Conservation (phyloP, 2,329 filamentous ascomycete species). For the Neopestalotiopsis clavispora region DNA sequence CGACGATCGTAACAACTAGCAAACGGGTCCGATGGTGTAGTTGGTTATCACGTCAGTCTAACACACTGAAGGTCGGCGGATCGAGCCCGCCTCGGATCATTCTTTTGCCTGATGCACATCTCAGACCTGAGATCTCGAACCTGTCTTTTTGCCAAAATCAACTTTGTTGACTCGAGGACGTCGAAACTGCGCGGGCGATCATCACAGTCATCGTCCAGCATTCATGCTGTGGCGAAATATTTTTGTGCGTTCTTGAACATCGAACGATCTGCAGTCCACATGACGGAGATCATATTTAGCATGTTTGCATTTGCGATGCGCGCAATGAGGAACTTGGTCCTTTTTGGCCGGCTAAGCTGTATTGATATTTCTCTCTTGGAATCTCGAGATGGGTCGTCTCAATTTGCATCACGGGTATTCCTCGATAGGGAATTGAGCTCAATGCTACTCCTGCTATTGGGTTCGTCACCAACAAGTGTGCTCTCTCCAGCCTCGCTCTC, state of each 20-base stretch:
- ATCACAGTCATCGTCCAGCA: not conserved
- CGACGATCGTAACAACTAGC: not conserved
- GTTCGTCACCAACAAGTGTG: not conserved
- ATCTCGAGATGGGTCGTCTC: not conserved
- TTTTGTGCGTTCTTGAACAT: not conserved
- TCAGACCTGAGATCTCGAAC: not conserved
- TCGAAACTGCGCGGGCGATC: not conserved
- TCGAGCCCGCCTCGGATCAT: slow-evolving; percentile 16
- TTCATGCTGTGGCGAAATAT: not conserved
- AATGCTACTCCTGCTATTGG: not conserved
- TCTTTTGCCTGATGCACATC: not conserved
- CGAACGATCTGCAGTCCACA: not conserved
- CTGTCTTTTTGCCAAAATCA: not conserved
- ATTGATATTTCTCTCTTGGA: not conserved
- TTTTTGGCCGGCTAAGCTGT: too few relatives aligned
- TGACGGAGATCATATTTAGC: not conserved
- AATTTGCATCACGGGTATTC: not conserved
- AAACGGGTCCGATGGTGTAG: slow-evolving; percentile 15
- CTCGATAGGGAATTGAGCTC: not conserved
- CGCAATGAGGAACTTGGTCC: too few relatives aligned
- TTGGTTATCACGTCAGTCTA: slow-evolving; percentile 17
- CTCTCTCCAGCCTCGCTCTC: not conserved
- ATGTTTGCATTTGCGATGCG: too few relatives aligned
- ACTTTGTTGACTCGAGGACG: not conserved
- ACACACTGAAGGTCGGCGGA: slow-evolving; percentile 16